These are phyloP conservation scores for Camellia japonica DNA, from an alignment of 148 eudicot genomes.

Conservation along the genomic window DNA sequence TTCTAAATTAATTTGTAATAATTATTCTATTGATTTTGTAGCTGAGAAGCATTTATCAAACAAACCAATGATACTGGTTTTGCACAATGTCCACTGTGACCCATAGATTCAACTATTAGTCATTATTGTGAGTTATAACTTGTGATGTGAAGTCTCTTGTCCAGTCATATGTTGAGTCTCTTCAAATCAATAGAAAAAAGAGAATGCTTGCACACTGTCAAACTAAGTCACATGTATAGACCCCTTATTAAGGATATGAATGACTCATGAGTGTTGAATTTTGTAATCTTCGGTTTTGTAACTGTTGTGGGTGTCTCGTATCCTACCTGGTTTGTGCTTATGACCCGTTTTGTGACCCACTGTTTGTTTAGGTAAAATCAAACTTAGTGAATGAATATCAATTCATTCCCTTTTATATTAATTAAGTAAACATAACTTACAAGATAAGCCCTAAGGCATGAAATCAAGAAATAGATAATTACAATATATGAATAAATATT, in stretches of 20 bases:
- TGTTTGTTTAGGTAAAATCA: no score
- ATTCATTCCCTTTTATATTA: no score
- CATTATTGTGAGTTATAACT: neutral
- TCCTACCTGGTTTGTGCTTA: no score
- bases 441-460: no score
- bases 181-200: neutral
- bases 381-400: no score
- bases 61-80: neutral
- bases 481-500: no score
- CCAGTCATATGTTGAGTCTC: no score
- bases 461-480: no score
- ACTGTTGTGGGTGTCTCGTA: no score
- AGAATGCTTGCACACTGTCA: neutral
- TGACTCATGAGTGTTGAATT: neutral
- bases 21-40: neutral
- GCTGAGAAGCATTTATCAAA: neutral
- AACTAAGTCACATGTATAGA: neutral
- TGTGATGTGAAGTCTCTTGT: conserved; percentile 1
- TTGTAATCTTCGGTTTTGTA: neutral
- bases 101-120: neutral
- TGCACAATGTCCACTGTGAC: neutral
- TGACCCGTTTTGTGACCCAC: no score
- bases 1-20: no score
- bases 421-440: no score
- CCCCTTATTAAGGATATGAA: neutral